Evolutionary conservation across 2,329 filamentous ascomycete genomes (phyloP).

Genomic region (Fusarium sp.): DNA sequence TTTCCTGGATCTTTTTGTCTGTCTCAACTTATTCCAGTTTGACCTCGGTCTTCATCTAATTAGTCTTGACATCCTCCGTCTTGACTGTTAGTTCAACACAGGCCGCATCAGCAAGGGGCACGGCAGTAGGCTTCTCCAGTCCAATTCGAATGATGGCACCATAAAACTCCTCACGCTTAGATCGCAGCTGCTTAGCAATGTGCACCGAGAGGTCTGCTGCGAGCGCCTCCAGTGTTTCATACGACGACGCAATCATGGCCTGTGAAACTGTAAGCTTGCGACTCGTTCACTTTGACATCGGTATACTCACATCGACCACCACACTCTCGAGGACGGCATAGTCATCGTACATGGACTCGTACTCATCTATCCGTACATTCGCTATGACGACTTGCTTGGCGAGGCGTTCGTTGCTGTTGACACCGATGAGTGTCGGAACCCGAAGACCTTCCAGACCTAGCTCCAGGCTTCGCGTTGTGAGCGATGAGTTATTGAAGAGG

Average conservation of each 20-base stretch:
- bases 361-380: slow-evolving; percentile 71
- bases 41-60: slow-evolving; percentile 17
- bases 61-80: slow-evolving; percentile 42
- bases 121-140: slow-evolving; percentile 79
- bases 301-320: slow-evolving; percentile 68
- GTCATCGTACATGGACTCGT: slow-evolving; percentile 59
- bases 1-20: background rate
- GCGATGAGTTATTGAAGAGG: slow-evolving; percentile 51
- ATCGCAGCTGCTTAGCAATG: slow-evolving; percentile 59
- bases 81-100: slow-evolving; percentile 65
- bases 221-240: slow-evolving; percentile 73
- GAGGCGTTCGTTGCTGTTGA: slow-evolving; percentile 77
- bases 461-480: slow-evolving; percentile 44
- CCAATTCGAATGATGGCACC: slow-evolving; percentile 68
- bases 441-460: slow-evolving; percentile 68
- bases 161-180: slow-evolving; percentile 38
- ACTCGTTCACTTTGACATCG: background rate
- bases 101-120: slow-evolving; percentile 78
- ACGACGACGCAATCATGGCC: slow-evolving; percentile 67
- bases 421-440: slow-evolving; percentile 76
- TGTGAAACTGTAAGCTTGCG: slow-evolving; percentile 43
- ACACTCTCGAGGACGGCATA: slow-evolving; percentile 69
- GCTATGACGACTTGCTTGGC: slow-evolving; percentile 75
- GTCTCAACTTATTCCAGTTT: slow-evolving; percentile 8
- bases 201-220: slow-evolving; percentile 60